Evolutionary conservation across 2,329 filamentous ascomycete species (phyloP).

Genomic region (Camptophora hylomeconis): DNA sequence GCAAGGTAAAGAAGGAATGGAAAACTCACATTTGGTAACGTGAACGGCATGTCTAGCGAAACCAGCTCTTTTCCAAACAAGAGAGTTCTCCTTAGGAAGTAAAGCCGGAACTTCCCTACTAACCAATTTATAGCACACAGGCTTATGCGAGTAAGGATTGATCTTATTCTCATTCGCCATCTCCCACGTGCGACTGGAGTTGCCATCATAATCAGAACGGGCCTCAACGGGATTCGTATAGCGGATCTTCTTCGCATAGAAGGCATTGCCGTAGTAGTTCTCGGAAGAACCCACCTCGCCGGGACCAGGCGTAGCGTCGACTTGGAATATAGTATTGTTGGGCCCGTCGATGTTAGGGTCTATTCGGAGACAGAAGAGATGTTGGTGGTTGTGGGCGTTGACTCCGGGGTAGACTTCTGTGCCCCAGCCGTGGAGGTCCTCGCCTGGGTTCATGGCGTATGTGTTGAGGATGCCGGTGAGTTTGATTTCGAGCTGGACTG

Average conservation of each 20-base stretch:
- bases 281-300: conserved; percentile 66
- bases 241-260: conserved; percentile 73
- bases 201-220: conserved; percentile 68
- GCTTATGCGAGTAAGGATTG: conserved; percentile 78
- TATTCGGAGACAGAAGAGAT: conserved; percentile 81
- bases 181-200: conserved; percentile 74
- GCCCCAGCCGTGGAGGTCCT: conserved; percentile 77
- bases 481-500: conserved; percentile 81
- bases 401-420: conserved; percentile 84
- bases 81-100: conserved; percentile 63
- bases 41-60: conserved; percentile 80
- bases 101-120: conserved; percentile 69
- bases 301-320: conserved; percentile 58
- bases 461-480: conserved; percentile 90
- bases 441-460: conserved; percentile 64
- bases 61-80: conserved; percentile 82
- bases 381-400: conserved; percentile 92
- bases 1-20: too few species aligned
- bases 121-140: conserved; percentile 77
- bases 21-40: conserved; percentile 67
- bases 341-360: conserved; percentile 79
- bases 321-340: conserved; percentile 73
- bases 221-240: conserved; percentile 56
- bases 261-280: conserved; percentile 84
- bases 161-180: conserved; percentile 73